Percentiles rank a stretch among this genome's conserved stretches.
These are phyloP conservation scores for Dalbergia cultrata DNA, from an alignment of 306 rosid species.

Conservation along the genomic window DNA sequence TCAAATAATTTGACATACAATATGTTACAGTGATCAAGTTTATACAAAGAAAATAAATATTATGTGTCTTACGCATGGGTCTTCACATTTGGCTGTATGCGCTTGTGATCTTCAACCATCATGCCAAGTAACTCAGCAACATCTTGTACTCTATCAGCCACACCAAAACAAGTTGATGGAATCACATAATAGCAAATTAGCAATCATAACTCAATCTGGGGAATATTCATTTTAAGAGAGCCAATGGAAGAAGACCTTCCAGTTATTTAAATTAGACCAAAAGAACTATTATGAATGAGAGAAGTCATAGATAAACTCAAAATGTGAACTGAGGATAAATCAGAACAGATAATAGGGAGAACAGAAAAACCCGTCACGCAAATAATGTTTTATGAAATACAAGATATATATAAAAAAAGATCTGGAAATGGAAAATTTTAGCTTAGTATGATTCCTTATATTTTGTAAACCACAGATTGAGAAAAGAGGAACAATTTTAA, in stretches of 20 bases:
- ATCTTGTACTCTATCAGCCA: conserved; percentile 82
- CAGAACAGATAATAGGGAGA: conserved; percentile 26
- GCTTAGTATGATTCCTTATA: conserved; percentile 23
- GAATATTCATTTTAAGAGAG: conserved; percentile 41
- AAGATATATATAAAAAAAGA: neutral
- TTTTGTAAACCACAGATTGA: conserved; percentile 6
- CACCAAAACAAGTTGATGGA: conserved; percentile 39
- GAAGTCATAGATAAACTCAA: conserved; percentile 25
- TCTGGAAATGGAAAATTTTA: conserved; percentile 13
- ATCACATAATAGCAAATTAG: conserved; percentile 28
- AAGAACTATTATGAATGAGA: conserved; percentile 14
- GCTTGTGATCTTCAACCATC: conserved; percentile 95
- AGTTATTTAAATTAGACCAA: conserved; percentile 24
- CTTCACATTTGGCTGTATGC: conserved; percentile 88
- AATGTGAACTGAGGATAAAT: conserved; percentile 35
- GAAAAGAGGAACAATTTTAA: conserved; percentile 29
- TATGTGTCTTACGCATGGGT: conserved; percentile 78
- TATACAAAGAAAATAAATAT: conserved; percentile 21
- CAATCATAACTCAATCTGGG: conserved; percentile 20
- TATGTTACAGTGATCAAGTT: conserved; percentile 19
- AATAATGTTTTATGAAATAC: neutral
- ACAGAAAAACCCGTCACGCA: neutral
- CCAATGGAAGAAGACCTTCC: conserved; percentile 1
- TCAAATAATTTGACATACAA: conserved; percentile 32
- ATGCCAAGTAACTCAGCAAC: conserved; percentile 98